Evolutionary conservation across 2,329 filamentous ascomycete species (phyloP), one percentile per base, ranked within the genome.

Genomic region (Pseudogymnoascus sp.): DNA sequence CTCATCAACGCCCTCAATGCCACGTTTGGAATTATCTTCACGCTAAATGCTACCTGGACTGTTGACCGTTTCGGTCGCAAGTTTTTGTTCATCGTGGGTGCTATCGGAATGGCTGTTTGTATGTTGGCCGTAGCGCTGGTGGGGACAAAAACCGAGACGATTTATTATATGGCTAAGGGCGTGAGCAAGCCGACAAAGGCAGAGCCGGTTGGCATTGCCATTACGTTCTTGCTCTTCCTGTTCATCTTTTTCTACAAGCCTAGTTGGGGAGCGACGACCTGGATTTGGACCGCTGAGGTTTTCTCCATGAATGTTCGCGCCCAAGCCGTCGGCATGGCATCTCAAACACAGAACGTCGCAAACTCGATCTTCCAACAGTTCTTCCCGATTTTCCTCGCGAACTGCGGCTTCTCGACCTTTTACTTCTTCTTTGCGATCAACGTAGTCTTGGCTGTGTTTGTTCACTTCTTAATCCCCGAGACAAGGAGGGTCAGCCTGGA

Each of bases 1-100:
- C 78, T 90, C 33, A 90, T 90, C 78, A 90, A 90, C 72, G 87
- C 87, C 3, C 78, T 90, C 61, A 90, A 90, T 71, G 87, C 86
- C 41, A 90, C 87, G 5, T 87, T 86, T 67, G 85, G 85, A 62
- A 90, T 90, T 65, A 64, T 90, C 22, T 90, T 90, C 74, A 90
- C 87, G 0, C 78, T 90, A 49, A 90, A 89, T 67, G 87, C 87
- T 12, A 82, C 86, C 38, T 90, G 87, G 86, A 88, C 86, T 4
- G 85, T 88, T 35, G 87, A 90, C 72, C 81, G 86, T 59, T 90
- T 87, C 67, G 88, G 87, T 38, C 82, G 87, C 60, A 86, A 87
- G 68, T 86, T 87, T 77, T 77, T 90, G 63, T 80, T 91, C 69
- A 85, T 90, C 62, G 78, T 85, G 36, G 87, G 88, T 69, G 86